Evolutionary conservation across 2,329 filamentous ascomycete species (phyloP).

Genomic region (Aspergillus sp.): DNA sequence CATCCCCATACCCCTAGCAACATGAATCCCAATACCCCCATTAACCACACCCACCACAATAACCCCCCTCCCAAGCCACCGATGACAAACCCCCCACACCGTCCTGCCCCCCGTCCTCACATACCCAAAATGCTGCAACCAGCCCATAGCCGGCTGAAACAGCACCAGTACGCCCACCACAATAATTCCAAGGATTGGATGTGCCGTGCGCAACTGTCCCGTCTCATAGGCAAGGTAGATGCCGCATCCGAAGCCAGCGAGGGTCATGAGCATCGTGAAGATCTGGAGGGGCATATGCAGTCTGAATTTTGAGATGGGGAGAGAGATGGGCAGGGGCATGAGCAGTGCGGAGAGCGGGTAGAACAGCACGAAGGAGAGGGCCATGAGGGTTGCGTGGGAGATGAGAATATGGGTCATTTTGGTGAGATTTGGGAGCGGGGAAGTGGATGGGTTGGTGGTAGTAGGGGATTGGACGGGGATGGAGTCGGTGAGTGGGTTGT

Average conservation of each 20-base stretch:
- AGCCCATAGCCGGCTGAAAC: conserved; percentile 57
- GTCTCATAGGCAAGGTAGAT: conserved; percentile 50
- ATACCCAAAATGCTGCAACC: conserved; percentile 55
- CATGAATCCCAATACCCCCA: conserved; percentile 56
- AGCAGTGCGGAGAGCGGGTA: conserved; percentile 28
- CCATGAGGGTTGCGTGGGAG: conserved; percentile 31
- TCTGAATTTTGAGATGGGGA: conserved; percentile 7
- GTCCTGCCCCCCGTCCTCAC: conserved; percentile 50
- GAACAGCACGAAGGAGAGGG: conserved; percentile 26
- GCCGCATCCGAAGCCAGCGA: conserved; percentile 55
- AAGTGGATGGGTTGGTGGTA: not conserved
- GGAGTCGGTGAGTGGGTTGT: conserved; percentile 11
- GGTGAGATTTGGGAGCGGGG: not conserved
- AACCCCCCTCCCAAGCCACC: conserved; percentile 57
- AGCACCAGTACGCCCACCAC: conserved; percentile 56
- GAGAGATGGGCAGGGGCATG: conserved; percentile 13
- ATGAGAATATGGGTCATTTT: conserved; percentile 5
- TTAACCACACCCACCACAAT: conserved; percentile 59
- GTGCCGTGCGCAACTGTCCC: conserved; percentile 42
- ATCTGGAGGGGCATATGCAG: conserved; percentile 40
- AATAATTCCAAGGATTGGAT: conserved; percentile 58
- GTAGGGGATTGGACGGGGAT: not conserved
- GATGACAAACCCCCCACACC: conserved; percentile 52
- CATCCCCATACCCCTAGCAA: conserved; percentile 38
- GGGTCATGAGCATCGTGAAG: conserved; percentile 50